These are phyloP conservation scores for Lipomyces spencermartinsiae DNA, from an alignment of 805 yeast genomes.

Conservation along the genomic window DNA sequence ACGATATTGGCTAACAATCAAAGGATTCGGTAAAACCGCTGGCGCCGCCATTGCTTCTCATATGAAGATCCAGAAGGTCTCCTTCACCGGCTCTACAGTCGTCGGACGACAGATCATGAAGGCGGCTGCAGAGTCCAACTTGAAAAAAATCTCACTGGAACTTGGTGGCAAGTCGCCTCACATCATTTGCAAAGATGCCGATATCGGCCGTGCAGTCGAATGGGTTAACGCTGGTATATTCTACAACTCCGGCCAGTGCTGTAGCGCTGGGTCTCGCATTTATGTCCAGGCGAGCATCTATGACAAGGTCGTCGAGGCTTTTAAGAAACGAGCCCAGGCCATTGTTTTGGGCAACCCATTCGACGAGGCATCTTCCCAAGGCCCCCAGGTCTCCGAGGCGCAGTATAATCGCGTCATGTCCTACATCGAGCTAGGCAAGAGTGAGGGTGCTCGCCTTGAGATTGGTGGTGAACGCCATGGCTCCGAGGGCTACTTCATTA, in stretches of 20 bases:
- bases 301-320: conserved; percentile 71
- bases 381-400: conserved; percentile 85
- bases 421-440: conserved; percentile 76
- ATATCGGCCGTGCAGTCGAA: conserved; percentile 75
- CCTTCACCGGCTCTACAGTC: conserved; percentile 94
- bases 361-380: conserved; percentile 77
- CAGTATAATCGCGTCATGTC: conserved; percentile 80
- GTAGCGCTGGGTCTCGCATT: conserved; percentile 93
- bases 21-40: conserved; percentile 76
- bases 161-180: conserved; percentile 97
- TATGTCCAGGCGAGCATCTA: conserved; percentile 85
- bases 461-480: conserved; percentile 85
- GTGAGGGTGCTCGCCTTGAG: conserved; percentile 82
- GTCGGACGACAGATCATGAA: conserved; percentile 85
- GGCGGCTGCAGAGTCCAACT: conserved; percentile 76
- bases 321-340: conserved; percentile 59
- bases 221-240: conserved; percentile 82
- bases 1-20: neutral
- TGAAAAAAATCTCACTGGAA: conserved; percentile 92
- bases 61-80: conserved; percentile 83
- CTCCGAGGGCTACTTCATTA: conserved; percentile 55
- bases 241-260: conserved; percentile 94
- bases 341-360: conserved; percentile 81
- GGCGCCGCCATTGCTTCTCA: conserved; percentile 83
- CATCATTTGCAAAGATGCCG: conserved; percentile 84